A percentile compares a stretch with the other conserved stretches of the same genome.
Evolutionary conservation across 2,329 filamentous ascomycete genomes (phyloP).

Genomic region (Hymenoscyphus fructigenus): DNA sequence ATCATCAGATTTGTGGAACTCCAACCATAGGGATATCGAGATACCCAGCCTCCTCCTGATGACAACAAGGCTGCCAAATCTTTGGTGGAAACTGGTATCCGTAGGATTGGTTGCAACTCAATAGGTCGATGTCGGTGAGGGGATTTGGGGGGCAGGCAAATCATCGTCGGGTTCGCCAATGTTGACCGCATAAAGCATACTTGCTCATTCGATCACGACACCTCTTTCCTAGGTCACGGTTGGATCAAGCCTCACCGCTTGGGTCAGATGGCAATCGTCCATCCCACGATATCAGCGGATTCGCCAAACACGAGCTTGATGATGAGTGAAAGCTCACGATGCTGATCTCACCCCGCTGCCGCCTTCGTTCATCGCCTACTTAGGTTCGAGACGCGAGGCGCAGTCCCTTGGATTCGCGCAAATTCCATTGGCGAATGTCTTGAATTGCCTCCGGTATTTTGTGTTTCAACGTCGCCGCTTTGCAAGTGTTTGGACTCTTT

Average conservation of each 20-base stretch:
- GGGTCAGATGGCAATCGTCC: not conserved
- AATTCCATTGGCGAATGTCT: not conserved
- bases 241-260: slow-evolving; percentile 5
- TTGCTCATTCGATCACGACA: slow-evolving; percentile 3
- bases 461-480: not conserved
- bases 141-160: not conserved
- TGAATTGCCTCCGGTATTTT: not conserved
- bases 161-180: not conserved
- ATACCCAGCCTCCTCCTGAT: not conserved
- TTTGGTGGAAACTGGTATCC: not conserved
- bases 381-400: not conserved
- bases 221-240: not conserved
- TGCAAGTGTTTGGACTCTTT: not conserved
- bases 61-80: not conserved
- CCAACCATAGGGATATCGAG: not conserved
- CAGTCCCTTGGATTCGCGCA: not conserved
- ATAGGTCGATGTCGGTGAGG: not conserved
- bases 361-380: not conserved
- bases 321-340: slow-evolving; percentile 1
- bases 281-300: not conserved
- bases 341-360: slow-evolving; percentile 4
- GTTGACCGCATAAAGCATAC: slow-evolving; percentile 6
- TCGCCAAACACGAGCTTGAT: not conserved
- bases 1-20: not conserved
- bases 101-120: not conserved